These are phyloP conservation scores for Penicillium ucsense DNA, from an alignment of 495 filamentous ascomycete species.

Conservation along the genomic window DNA sequence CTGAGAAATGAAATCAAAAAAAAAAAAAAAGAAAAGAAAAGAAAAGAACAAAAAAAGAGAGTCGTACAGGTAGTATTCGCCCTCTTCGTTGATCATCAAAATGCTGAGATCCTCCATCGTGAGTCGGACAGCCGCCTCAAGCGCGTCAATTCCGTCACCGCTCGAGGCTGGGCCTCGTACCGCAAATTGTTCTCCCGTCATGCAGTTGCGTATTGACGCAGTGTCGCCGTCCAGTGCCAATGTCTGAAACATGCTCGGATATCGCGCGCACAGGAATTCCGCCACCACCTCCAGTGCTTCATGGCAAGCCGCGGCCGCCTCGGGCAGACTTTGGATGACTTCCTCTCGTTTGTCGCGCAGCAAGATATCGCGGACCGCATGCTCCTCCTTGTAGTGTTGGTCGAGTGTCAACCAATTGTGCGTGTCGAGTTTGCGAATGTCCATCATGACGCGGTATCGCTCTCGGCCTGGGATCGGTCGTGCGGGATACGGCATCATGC, in stretches of 20 bases:
- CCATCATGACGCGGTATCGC: constrained; percentile 44
- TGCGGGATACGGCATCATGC: constrained; percentile 33
- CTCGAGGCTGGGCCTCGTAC: constrained; percentile 20
- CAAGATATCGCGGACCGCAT: constrained; percentile 33
- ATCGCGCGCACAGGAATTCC: constrained; percentile 39
- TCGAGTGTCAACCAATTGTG: constrained; percentile 48
- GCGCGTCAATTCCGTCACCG: constrained; percentile 28
- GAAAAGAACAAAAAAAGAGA: background rate
- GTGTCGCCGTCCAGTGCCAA: constrained; percentile 18
- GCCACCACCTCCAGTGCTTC: constrained; percentile 43
- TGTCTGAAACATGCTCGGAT: constrained; percentile 35
- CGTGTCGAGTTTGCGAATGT: constrained; percentile 40
- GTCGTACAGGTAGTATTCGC: constrained; percentile 42
- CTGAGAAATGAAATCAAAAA: background rate
- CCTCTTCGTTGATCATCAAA: constrained; percentile 38
- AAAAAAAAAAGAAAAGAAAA: background rate
- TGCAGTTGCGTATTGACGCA: constrained; percentile 33
- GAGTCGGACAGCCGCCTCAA: constrained; percentile 47
- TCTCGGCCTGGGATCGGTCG: constrained; percentile 37
- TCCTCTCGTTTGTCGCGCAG: constrained; percentile 30
- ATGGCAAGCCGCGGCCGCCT: constrained; percentile 39
- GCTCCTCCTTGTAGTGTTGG: constrained; percentile 41
- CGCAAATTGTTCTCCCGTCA: constrained; percentile 39
- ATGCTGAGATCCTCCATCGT: constrained; percentile 52
- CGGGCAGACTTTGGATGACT: constrained; percentile 41